Conservation (phyloP, 2,329 filamentous ascomycete species). For the Westerdykella sp. region DNA sequence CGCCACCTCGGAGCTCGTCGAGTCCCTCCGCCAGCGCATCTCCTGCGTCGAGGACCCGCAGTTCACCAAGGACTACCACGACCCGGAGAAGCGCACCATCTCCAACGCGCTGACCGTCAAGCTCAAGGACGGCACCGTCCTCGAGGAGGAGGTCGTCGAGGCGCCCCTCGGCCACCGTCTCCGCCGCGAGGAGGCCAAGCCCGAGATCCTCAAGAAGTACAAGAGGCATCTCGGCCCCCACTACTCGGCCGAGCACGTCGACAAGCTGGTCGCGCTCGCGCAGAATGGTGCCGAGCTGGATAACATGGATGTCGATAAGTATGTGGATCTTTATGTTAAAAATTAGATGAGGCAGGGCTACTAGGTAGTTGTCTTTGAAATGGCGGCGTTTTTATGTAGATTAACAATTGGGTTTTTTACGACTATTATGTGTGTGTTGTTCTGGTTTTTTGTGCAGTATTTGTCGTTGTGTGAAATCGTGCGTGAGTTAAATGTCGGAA, state of each 20-base stretch:
- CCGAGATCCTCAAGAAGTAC: constrained; percentile 92
- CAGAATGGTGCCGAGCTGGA: constrained; percentile 71
- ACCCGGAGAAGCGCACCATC: constrained; percentile 89
- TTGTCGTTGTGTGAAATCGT: too few relatives aligned
- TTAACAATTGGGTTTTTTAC: constrained; percentile 9
- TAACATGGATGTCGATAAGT: constrained; percentile 79
- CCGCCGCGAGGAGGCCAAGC: constrained; percentile 93
- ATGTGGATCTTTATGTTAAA: constrained; percentile 78
- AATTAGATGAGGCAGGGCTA: constrained; percentile 22
- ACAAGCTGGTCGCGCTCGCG: constrained; percentile 75
- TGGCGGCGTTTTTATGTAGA: constrained; percentile 17
- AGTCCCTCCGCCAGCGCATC: constrained; percentile 88
- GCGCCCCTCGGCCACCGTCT: constrained; percentile 89
- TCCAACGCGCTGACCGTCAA: constrained; percentile 94
- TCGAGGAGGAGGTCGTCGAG: constrained; percentile 88
- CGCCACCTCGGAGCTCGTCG: constrained; percentile 80
- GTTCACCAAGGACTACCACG: constrained; percentile 93
- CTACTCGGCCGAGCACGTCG: constrained; percentile 68
- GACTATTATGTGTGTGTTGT: neutral
- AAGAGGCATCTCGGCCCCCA: constrained; percentile 84
- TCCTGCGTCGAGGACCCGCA: constrained; percentile 92
- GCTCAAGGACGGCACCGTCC: constrained; percentile 85
- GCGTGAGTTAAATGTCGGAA: too few relatives aligned
- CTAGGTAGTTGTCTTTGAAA: neutral
- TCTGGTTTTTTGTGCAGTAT: too few relatives aligned